phyloP scores from a whole-genome alignment of 495 filamentous ascomycete genomes.

The Niebla homalea region DNA sequence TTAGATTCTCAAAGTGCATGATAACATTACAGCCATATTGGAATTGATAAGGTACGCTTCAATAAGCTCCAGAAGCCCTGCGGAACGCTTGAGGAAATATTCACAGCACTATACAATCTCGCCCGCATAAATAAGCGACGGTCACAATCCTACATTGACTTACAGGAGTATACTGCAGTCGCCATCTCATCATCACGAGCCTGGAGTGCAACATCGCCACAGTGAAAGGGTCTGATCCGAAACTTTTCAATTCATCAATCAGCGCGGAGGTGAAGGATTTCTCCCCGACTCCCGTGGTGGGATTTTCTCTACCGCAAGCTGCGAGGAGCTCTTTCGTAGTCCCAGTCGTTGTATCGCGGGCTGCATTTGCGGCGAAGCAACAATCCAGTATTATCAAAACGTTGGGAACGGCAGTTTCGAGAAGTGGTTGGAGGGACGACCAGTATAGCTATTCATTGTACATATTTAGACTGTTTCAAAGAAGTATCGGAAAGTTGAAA shows the following conservation, averaged over 20 bases:
- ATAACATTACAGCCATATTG: too few species aligned
- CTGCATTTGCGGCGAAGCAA: constrained; percentile 11
- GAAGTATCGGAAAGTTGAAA: too few species aligned
- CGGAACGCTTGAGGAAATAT: not conserved
- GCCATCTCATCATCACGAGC: constrained; percentile 5
- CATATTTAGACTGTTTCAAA: too few species aligned
- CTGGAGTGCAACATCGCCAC: constrained; percentile 10
- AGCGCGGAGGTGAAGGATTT: constrained; percentile 6
- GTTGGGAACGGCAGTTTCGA: constrained; percentile 5
- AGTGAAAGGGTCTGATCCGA: constrained; percentile 1
- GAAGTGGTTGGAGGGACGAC: constrained; percentile 5
- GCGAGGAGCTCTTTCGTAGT: constrained; percentile 6
- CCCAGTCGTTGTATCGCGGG: constrained; percentile 7
- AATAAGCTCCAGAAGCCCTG: not conserved
- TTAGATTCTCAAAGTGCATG: too few species aligned
- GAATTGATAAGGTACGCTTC: too few species aligned
- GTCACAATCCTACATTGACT: not conserved
- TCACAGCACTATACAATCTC: not conserved
- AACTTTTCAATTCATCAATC: constrained; percentile 6
- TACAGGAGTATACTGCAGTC: constrained; percentile 2
- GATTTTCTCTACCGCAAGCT: constrained; percentile 7
- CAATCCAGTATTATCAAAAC: constrained; percentile 12
- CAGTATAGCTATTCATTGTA: not conserved
- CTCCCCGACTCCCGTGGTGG: not conserved
- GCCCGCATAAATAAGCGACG: not conserved